Percentiles rank a stretch among this genome's conserved stretches.
Conservation (phyloP, 768 basidiomycete species). For the Russula sp. region DNA sequence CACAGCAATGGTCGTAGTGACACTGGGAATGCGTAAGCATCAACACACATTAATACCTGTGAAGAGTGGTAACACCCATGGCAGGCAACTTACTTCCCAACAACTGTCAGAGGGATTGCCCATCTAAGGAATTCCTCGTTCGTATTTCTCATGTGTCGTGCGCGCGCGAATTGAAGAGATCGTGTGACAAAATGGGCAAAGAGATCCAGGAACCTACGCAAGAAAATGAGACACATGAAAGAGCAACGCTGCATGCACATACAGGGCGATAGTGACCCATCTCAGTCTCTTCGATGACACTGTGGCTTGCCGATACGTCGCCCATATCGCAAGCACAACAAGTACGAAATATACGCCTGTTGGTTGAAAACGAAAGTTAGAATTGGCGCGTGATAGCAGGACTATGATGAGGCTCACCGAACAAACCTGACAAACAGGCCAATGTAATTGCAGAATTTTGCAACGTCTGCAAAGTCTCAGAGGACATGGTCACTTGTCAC, state of each 20-base stretch:
- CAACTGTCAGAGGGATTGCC: constrained; percentile 27
- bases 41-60: not conserved
- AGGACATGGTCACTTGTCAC: constrained; percentile 3
- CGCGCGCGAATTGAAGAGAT: constrained; percentile 30
- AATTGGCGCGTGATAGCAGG: not conserved
- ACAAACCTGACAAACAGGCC: constrained; percentile 29
- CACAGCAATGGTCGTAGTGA: constrained; percentile 19
- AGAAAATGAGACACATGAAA: constrained; percentile 31
- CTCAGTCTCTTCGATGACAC: constrained; percentile 24
- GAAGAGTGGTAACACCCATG: no score
- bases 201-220: constrained; percentile 31
- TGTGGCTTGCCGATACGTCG: constrained; percentile 20
- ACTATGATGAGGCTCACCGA: constrained; percentile 24
- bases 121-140: constrained; percentile 28
- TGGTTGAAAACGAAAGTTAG: not conserved
- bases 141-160: constrained; percentile 25
- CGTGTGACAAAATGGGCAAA: constrained; percentile 31
- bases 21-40: not conserved
- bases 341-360: constrained; percentile 32
- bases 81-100: constrained; percentile 19
- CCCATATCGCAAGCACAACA: constrained; percentile 32
- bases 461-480: constrained; percentile 23
- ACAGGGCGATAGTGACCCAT: constrained; percentile 31
- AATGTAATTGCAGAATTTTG: constrained; percentile 26
- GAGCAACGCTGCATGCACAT: constrained; percentile 2